Evolutionary conservation across 2,329 filamentous ascomycete genomes (phyloP), one percentile per base, ranked within the genome.

Genomic region (Aplosporella prunicola): DNA sequence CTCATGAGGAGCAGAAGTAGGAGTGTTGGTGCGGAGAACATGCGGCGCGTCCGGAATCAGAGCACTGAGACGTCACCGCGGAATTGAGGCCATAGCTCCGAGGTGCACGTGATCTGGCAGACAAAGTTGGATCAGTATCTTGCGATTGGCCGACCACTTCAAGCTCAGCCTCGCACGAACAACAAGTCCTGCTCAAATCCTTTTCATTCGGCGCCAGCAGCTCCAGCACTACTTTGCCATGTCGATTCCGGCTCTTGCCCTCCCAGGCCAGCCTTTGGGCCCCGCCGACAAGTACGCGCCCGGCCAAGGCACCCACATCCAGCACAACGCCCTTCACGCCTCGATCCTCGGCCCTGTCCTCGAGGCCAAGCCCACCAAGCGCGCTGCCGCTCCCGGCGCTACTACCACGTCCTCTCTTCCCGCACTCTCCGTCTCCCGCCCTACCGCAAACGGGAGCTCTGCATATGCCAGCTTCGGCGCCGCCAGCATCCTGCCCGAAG

Each of bases 231-330:
- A n/a, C n/a, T n/a, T 26, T n/a, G 14, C 4, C 32, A 60, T 60
- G 56, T 46, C 56, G n/a, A 47, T 60, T 24, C 57, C 57, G 10
- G 44, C 54, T 4, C 41, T 86, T 48, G 83, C 80, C 38, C 71
- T 93, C 32, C 91, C 91, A 9, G 91, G 91, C 56, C 83, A 91
- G 57, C 65, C 78, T 30, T 74, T 98, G 26, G 88, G 83, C 20
- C 64, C 80, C 13, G 62, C 70, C 13, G 67, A 72, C 39, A 74
- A 76, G 47, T 88, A 81, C 61, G 63, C 71, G 26, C 73, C 86
- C 18, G 89, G 89, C 10, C 69, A 83, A 9, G 91, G 89, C 47
- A 94, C 87, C 0, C 86, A 96, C 60, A 69, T 93, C 47, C 73
- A 85, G 62, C 70, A 81, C 45, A 70, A 76, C 45, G 74, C 79